Percentiles rank a stretch among this genome's conserved stretches.
Evolutionary conservation across 2,329 filamentous ascomycete genomes (phyloP).

Genomic region (Aspergillus glaucus): DNA sequence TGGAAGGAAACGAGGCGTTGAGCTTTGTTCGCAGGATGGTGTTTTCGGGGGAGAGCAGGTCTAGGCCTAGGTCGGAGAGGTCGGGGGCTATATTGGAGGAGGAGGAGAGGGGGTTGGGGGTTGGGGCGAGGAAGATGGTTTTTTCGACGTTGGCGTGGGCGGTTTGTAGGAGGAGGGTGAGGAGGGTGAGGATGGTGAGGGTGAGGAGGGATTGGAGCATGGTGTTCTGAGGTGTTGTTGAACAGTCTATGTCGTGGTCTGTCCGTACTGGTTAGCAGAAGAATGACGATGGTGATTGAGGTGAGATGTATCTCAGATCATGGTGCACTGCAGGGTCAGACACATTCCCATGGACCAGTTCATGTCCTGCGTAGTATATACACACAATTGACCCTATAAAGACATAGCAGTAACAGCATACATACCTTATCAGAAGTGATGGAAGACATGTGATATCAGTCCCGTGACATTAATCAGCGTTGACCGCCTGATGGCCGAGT

Average conservation of each 20-base stretch:
- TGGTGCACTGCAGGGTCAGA: neutral
- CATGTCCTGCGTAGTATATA: too few relatives aligned
- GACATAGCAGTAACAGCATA: too few relatives aligned
- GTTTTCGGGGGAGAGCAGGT: constrained; percentile 55
- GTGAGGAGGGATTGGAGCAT: neutral
- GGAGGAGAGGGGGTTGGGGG: constrained; percentile 46
- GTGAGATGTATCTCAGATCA: neutral
- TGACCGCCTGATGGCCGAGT: constrained; percentile 14
- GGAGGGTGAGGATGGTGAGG: constrained; percentile 9
- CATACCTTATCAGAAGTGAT: too few relatives aligned
- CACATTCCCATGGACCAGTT: too few relatives aligned
- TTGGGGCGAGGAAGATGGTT: constrained; percentile 73
- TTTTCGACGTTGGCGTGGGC: constrained; percentile 77
- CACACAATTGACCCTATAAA: too few relatives aligned
- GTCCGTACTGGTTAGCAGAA: too few relatives aligned
- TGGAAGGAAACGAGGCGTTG: constrained; percentile 60
- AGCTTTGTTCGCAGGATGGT: constrained; percentile 58
- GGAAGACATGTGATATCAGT: neutral
- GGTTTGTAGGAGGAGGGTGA: constrained; percentile 11
- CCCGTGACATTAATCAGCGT: constrained; percentile 13
- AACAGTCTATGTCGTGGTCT: neutral
- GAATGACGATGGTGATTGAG: too few relatives aligned
- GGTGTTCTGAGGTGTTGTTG: neutral
- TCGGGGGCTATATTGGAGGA: constrained; percentile 51
- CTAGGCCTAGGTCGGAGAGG: constrained; percentile 56